Evolutionary conservation across 345 rosid genomes (phyloP).

Genomic region (Eucalyptus cladocalyx): DNA sequence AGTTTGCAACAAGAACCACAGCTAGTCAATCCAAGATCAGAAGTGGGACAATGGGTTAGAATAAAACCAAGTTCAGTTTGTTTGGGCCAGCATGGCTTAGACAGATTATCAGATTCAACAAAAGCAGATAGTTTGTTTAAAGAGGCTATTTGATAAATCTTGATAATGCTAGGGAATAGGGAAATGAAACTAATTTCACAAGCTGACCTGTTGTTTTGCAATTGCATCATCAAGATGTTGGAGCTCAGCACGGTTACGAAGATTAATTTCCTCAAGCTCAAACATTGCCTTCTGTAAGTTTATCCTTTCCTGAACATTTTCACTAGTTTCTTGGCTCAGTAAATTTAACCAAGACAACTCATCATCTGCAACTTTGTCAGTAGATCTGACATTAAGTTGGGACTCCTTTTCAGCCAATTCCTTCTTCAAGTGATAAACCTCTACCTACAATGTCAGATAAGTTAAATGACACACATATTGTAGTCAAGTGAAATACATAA

Average conservation of each 20-base stretch:
- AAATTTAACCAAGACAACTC: conserved; percentile 84
- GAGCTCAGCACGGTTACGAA: conserved; percentile 64
- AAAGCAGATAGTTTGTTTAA: neutral
- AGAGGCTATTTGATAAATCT: neutral
- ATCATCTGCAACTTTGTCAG: conserved; percentile 66
- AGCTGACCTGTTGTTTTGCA: conserved; percentile 65
- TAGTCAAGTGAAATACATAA: neutral
- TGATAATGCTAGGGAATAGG: neutral
- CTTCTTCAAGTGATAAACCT: conserved; percentile 71
- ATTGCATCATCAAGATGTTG: conserved; percentile 81
- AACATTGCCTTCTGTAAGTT: conserved; percentile 85
- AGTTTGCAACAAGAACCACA: neutral
- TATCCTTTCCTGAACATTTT: conserved; percentile 91
- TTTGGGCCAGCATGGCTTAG: neutral
- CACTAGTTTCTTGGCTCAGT: conserved; percentile 87
- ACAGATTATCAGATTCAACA: neutral
- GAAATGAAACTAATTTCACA: neutral
- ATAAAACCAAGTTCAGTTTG: neutral
- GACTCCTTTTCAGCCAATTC: conserved; percentile 86
- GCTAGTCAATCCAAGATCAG: neutral
- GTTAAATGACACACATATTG: neutral
- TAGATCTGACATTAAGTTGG: conserved; percentile 55
- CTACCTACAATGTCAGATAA: conserved; percentile 26
- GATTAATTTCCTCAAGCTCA: conserved; percentile 91
- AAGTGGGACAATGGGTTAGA: neutral